Conservation (phyloP, 2,329 filamentous ascomycete genomes). For the Colletotrichum karsti region DNA sequence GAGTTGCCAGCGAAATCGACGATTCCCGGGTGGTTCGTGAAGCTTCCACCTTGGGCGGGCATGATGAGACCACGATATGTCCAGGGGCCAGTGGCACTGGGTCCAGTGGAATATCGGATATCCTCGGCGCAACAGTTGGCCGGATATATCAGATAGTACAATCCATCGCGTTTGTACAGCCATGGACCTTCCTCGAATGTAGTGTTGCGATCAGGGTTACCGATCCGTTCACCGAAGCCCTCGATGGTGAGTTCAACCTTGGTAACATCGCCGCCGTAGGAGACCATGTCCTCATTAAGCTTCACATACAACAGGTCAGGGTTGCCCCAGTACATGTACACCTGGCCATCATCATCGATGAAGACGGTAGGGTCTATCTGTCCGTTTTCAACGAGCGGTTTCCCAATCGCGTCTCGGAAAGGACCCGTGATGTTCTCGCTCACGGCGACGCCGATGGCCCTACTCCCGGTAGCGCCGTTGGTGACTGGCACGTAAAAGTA, state of each 20-base stretch:
- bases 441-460: neutral
- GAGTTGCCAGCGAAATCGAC: neutral
- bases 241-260: neutral
- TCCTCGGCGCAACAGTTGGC: neutral
- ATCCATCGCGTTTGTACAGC: neutral
- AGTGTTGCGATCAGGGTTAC: neutral
- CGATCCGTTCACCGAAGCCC: neutral
- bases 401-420: neutral
- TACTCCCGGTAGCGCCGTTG: conserved; percentile 33
- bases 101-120: neutral
- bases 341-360: conserved; percentile 51
- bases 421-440: neutral
- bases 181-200: neutral
- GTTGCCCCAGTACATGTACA: conserved; percentile 39
- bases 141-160: neutral
- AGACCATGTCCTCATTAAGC: conserved; percentile 50
- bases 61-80: neutral
- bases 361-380: conserved; percentile 49
- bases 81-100: neutral
- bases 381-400: neutral
- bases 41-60: neutral
- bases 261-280: conserved; percentile 35
- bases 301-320: conserved; percentile 45
- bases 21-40: neutral
- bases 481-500: conserved; percentile 41